Conservation (phyloP, 257 asterid species). For the Orobanche coerulescens region DNA sequence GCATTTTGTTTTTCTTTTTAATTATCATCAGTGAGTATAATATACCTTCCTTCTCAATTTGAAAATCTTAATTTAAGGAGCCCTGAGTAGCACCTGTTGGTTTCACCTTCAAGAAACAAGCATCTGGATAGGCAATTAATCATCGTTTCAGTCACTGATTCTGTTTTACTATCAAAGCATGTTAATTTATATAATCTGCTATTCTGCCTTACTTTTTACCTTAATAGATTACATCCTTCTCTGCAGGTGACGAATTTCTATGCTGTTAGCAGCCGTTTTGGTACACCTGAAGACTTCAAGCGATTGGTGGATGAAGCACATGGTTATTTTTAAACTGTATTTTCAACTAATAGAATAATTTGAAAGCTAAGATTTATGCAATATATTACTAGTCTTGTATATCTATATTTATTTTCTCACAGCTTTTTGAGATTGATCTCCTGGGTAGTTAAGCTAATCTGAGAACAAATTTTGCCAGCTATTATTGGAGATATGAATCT, state of each 20-base stretch:
- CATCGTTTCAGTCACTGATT: neutral
- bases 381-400: neutral
- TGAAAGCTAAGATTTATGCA: slow-evolving; percentile 6
- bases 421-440: slow-evolving; percentile 1
- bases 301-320: slow-evolving; percentile 96
- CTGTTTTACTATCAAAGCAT: slow-evolving; percentile 12
- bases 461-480: neutral
- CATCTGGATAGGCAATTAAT: neutral
- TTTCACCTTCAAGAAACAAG: neutral
- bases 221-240: slow-evolving; percentile 9
- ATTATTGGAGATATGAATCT: slow-evolving; percentile 15
- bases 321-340: slow-evolving; percentile 39
- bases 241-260: slow-evolving; percentile 81
- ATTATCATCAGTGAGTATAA: neutral
- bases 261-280: slow-evolving; percentile 97
- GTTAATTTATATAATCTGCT: neutral
- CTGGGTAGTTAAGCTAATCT: neutral
- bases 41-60: neutral
- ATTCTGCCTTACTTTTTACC: slow-evolving; percentile 15
- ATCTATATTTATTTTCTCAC: neutral
- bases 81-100: neutral
- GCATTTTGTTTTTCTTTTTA: neutral
- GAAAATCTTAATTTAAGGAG: neutral
- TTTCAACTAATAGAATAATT: slow-evolving; percentile 14
- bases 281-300: slow-evolving; percentile 97